These are phyloP conservation scores for Colletotrichum zoysiae DNA, from an alignment of 2,329 filamentous ascomycete species.

Conservation along the genomic window DNA sequence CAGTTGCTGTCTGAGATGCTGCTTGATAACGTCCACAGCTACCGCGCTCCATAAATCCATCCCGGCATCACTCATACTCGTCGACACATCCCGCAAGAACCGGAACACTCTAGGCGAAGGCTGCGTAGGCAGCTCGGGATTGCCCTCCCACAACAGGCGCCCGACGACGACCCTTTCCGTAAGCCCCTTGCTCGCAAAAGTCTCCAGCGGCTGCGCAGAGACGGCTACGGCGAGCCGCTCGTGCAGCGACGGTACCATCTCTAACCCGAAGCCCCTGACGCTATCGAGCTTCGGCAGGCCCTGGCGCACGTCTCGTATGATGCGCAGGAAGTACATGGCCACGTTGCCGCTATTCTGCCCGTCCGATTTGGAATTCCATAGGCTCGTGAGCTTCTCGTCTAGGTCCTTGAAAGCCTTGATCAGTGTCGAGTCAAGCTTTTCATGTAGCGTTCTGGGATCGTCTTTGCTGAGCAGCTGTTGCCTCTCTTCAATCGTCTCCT, in stretches of 20 bases:
- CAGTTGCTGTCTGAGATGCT: slow-evolving; percentile 64
- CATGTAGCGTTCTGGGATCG: slow-evolving; percentile 74
- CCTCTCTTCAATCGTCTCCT: slow-evolving; percentile 75
- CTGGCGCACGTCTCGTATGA: slow-evolving; percentile 79
- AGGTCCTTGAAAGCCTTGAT: slow-evolving; percentile 69
- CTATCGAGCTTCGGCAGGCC: slow-evolving; percentile 68
- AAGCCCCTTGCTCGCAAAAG: slow-evolving; percentile 58
- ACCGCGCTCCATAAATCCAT: slow-evolving; percentile 84
- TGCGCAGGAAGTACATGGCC: slow-evolving; percentile 77
- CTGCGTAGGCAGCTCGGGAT: slow-evolving; percentile 78
- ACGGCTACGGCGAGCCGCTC: slow-evolving; percentile 68
- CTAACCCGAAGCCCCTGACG: slow-evolving; percentile 68
- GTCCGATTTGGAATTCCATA: slow-evolving; percentile 63
- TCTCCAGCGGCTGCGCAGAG: slow-evolving; percentile 61
- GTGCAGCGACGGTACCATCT: slow-evolving; percentile 75
- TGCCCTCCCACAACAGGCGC: slow-evolving; percentile 82
- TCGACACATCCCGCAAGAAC: slow-evolving; percentile 74
- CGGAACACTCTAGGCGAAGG: slow-evolving; percentile 81
- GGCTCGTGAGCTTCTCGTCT: slow-evolving; percentile 63
- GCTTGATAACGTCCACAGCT: slow-evolving; percentile 74
- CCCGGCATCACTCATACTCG: slow-evolving; percentile 77
- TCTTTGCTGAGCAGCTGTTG: slow-evolving; percentile 78
- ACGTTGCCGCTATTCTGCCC: slow-evolving; percentile 63
- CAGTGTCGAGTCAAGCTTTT: slow-evolving; percentile 69
- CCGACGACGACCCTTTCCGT: slow-evolving; percentile 66